Evolutionary conservation across 345 rosid species (phyloP), one percentile per base, ranked within the genome.

Genomic region (Camelina laxa): DNA sequence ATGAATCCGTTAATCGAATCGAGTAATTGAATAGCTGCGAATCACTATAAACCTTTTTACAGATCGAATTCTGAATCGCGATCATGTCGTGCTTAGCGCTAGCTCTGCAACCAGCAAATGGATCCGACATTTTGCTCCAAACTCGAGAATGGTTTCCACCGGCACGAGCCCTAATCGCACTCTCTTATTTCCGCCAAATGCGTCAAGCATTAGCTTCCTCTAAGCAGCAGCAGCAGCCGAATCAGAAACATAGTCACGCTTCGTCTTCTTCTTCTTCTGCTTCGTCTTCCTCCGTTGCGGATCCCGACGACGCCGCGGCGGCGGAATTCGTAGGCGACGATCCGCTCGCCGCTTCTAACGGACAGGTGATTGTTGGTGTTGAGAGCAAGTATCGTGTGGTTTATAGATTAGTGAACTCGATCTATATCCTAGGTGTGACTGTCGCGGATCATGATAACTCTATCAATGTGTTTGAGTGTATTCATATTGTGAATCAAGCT

Each of bases 131-230:
- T 80, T 87, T 96, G 51, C 87, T 96, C 69, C 97, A 92, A 72
- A 92, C 98, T 77, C 86, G 92, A 17, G 95, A 96, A 48, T 96
- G 95, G 97, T 96, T 91, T 74, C 97, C 97, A 1, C 99, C 98
- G 0, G 84, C 97, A 11, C 75, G 99, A 44, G 99, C 99, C 78
- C 85, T 95, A 48, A 82, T 90, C 68, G 98, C 99, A 72, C 92
- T 94, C 75, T 86, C 92, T 38, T 85, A 94, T 85, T 95, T 95
- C 82, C 97, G 99, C 16, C 92, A 88, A 55, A 95, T 93, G 66
- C 97, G 98, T 65, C 83, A 79, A 15, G 87, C 97, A 44, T 88
- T 89, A 69, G 82, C 91, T 77, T 80, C 90, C 65, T 49, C 81
- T 35, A 91, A 86, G 56, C 24, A 22, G 2, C 24, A 22, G 13